Conservation (phyloP, 345 rosid genomes). For the Salix caprea region DNA sequence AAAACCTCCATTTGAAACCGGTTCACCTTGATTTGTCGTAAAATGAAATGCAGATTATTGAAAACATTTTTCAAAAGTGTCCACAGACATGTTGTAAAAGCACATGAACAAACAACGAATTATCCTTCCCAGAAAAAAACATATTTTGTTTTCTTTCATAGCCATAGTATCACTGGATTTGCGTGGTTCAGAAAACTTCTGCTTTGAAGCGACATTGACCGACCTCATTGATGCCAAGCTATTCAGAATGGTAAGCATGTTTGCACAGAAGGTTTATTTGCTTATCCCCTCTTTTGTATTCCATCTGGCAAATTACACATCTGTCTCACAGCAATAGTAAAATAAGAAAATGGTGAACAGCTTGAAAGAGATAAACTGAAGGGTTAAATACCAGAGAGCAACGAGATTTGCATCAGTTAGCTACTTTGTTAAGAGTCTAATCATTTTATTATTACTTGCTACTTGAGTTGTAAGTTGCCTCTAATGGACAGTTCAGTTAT, state of each 20-base stretch:
- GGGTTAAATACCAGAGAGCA: not conserved
- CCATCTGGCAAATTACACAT: slow-evolving; percentile 65
- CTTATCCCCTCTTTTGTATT: slow-evolving; percentile 52
- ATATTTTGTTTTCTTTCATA: no score
- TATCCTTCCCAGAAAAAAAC: not conserved
- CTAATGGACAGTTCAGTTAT: not conserved
- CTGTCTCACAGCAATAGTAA: slow-evolving; percentile 24
- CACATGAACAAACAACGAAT: not conserved
- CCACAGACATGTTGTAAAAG: not conserved
- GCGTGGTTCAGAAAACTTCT: not conserved
- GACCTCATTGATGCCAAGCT: slow-evolving; percentile 70
- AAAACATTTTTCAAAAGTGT: slow-evolving; percentile 1
- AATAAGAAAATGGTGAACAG: not conserved
- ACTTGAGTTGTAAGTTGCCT: not conserved
- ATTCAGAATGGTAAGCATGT: slow-evolving; percentile 58
- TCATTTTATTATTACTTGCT: not conserved
- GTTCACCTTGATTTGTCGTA: not conserved
- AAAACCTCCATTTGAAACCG: not conserved
- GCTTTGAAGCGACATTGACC: slow-evolving; percentile 2
- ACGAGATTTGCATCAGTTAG: not conserved
- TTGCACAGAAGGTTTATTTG: slow-evolving; percentile 59
- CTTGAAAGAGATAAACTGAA: not conserved
- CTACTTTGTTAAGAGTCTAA: not conserved
- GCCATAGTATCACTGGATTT: no score
- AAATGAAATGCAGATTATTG: slow-evolving; percentile 1